These are phyloP conservation scores for Penicillium longicatenatum DNA, from an alignment of 495 filamentous ascomycete species.

Conservation along the genomic window DNA sequence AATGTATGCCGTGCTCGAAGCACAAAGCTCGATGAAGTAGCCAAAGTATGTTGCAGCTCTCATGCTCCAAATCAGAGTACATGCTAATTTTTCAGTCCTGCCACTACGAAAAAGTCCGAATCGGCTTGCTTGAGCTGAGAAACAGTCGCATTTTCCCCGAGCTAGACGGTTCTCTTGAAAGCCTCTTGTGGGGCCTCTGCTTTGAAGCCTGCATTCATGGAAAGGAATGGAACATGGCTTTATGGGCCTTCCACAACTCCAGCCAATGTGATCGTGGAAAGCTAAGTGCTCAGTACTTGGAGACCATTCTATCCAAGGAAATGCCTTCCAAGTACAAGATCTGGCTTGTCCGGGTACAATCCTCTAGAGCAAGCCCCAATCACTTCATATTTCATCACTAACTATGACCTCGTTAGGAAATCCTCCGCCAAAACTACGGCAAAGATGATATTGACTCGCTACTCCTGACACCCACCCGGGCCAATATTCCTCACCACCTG, in stretches of 20 bases:
- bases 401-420: neutral
- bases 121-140: neutral
- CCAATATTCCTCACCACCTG: neutral
- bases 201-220: neutral
- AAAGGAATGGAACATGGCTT: neutral
- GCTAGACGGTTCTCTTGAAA: neutral
- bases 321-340: neutral
- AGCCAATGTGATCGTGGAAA: neutral
- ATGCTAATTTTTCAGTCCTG: neutral
- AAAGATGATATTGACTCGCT: neutral
- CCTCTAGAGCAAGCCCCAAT: neutral
- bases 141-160: neutral
- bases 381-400: neutral
- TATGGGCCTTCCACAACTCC: neutral
- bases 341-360: neutral
- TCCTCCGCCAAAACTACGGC: neutral
- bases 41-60: neutral
- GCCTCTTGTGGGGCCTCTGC: neutral
- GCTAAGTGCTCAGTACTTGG: neutral
- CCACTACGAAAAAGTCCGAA: neutral
- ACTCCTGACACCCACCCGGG: neutral
- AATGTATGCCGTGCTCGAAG: neutral
- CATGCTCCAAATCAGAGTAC: neutral
- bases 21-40: neutral
- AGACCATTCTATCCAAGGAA: neutral